These are phyloP conservation scores for Lagerstroemia speciosa DNA, from an alignment of 345 rosid species.

Conservation along the genomic window DNA sequence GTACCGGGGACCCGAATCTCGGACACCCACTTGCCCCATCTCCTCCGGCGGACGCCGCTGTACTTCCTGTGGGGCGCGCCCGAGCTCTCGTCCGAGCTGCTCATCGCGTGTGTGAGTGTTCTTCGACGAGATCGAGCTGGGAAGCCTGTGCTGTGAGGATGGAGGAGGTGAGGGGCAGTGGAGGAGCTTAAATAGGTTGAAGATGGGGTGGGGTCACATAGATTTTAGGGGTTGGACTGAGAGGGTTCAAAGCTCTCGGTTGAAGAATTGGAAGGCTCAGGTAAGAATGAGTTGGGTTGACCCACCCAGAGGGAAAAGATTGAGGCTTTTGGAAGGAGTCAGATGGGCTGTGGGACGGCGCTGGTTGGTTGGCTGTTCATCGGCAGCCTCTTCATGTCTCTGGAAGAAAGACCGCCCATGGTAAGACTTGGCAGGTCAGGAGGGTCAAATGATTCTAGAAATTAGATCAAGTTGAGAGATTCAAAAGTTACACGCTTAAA, in stretches of 20 bases:
- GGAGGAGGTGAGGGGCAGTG: neutral
- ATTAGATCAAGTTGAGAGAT: too few species aligned
- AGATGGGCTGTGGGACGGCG: too few species aligned
- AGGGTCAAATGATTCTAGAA: too few species aligned
- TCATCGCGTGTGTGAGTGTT: conserved; percentile 15
- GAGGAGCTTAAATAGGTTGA: conserved; percentile 37
- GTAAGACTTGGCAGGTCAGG: too few species aligned
- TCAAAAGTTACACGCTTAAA: too few species aligned
- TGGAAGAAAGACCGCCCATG: too few species aligned
- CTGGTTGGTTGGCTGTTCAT: too few species aligned
- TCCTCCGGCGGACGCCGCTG: conserved; percentile 63
- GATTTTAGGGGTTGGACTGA: neutral
- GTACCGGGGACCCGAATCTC: conserved; percentile 75
- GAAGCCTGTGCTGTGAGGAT: neutral
- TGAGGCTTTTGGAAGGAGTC: too few species aligned
- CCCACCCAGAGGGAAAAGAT: too few species aligned
- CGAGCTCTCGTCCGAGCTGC: conserved; percentile 17
- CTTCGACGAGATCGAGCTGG: too few species aligned
- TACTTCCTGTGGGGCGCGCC: conserved; percentile 24
- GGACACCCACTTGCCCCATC: conserved; percentile 94
- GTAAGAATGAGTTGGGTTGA: too few species aligned
- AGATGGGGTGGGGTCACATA: conserved; percentile 9
- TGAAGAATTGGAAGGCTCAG: neutral
- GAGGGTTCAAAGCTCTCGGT: conserved; percentile 27
- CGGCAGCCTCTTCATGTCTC: too few species aligned